Evolutionary conservation across 1,284 basidiomycete genomes (phyloP).

Genomic region (Pholiota adiposa): DNA sequence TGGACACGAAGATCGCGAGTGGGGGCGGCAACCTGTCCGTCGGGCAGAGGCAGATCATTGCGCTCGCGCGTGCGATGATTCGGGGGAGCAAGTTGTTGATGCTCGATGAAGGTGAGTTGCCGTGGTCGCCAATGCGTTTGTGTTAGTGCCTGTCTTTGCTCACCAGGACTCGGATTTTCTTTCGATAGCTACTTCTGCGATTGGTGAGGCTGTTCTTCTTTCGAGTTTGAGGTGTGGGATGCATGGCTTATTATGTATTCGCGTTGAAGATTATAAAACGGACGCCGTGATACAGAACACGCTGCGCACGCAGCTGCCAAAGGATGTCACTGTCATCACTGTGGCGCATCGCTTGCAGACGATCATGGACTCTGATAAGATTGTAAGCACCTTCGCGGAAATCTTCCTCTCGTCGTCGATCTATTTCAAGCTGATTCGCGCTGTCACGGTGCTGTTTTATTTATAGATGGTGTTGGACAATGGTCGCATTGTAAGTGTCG

Average conservation of each 20-base stretch:
- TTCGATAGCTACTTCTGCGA: slow-evolving; percentile 49
- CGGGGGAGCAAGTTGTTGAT: slow-evolving; percentile 54
- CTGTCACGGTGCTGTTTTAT: too few species aligned
- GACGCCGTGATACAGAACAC: slow-evolving; percentile 54
- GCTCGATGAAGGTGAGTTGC: slow-evolving; percentile 56
- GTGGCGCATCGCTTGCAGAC: slow-evolving; percentile 50
- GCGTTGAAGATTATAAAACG: slow-evolving; percentile 4
- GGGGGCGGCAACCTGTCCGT: slow-evolving; percentile 56
- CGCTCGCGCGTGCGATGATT: slow-evolving; percentile 57
- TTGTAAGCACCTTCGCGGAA: not conserved
- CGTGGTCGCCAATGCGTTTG: not conserved
- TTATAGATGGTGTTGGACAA: slow-evolving; percentile 41
- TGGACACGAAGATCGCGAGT: slow-evolving; percentile 56
- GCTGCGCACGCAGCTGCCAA: slow-evolving; percentile 50
- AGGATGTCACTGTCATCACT: slow-evolving; percentile 61
- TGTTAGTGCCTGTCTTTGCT: not conserved
- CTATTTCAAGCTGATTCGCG: too few species aligned
- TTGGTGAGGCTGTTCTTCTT: slow-evolving; percentile 33
- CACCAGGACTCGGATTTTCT: not conserved
- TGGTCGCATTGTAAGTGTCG: slow-evolving; percentile 42
- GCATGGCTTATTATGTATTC: slow-evolving; percentile 1
- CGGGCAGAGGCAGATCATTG: slow-evolving; percentile 72
- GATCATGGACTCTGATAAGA: slow-evolving; percentile 2
- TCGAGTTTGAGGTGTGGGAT: not conserved
- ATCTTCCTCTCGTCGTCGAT: too few species aligned